Evolutionary conservation across 129 eudicot genomes (phyloP).

Genomic region (Logfia minima): DNA sequence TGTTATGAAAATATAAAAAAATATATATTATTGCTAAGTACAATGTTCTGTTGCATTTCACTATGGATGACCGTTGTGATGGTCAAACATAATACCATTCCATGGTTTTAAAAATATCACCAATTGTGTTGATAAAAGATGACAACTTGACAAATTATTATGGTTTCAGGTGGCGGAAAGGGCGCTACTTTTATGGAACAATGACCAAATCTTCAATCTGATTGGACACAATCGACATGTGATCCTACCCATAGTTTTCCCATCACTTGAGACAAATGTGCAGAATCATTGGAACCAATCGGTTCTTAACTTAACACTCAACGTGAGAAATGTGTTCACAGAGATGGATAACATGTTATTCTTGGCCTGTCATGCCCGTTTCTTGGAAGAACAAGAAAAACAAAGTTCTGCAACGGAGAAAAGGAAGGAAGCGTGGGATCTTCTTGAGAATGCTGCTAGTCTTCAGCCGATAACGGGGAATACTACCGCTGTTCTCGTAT

Average conservation of each 20-base stretch:
- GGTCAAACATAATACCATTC: background rate
- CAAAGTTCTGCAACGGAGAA: constrained; percentile 39
- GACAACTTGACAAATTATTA: constrained; percentile 1
- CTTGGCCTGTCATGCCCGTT: constrained; percentile 57
- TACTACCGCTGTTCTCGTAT: constrained; percentile 70
- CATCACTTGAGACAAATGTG: constrained; percentile 76
- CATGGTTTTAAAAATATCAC: background rate
- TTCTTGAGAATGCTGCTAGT: constrained; percentile 63
- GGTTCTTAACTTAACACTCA: constrained; percentile 75
- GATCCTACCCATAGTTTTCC: constrained; percentile 74
- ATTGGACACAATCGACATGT: constrained; percentile 74
- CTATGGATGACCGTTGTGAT: background rate
- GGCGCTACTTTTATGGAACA: constrained; percentile 91
- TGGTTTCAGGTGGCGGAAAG: constrained; percentile 82
- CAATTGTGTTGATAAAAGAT: background rate
- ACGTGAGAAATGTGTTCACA: constrained; percentile 64
- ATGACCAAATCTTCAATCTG: constrained; percentile 72
- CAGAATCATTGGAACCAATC: constrained; percentile 88
- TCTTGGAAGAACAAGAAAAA: constrained; percentile 59
- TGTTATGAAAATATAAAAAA: background rate
- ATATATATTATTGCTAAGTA: background rate
- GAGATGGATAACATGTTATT: constrained; percentile 83
- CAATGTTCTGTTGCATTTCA: background rate
- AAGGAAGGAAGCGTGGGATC: constrained; percentile 75
- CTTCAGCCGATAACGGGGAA: constrained; percentile 56